phyloP scores from a whole-genome alignment of 1,284 basidiomycete species.

The Phellopilus nigrolimitatus region DNA sequence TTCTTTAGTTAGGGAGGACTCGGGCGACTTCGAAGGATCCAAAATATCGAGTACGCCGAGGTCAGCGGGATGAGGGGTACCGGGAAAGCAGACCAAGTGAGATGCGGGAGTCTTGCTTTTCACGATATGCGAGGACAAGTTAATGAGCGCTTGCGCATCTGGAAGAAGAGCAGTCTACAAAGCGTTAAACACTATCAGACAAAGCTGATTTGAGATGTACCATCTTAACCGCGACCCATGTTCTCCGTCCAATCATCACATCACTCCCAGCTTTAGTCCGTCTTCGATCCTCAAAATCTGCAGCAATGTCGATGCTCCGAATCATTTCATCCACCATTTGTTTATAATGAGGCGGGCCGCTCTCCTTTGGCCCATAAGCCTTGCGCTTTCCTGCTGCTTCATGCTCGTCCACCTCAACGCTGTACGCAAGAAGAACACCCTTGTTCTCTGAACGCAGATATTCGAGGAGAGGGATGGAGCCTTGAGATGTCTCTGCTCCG shows the following conservation, averaged over 20 bases:
- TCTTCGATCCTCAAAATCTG: slow-evolving; percentile 66
- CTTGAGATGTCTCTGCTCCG: slow-evolving; percentile 77
- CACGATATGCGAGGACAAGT: slow-evolving; percentile 51
- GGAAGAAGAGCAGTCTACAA: slow-evolving; percentile 58
- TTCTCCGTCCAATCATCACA: slow-evolving; percentile 42
- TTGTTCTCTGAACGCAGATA: slow-evolving; percentile 62
- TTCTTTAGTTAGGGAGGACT: slow-evolving; percentile 35
- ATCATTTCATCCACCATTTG: slow-evolving; percentile 69
- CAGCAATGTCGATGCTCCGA: slow-evolving; percentile 69
- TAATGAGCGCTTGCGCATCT: slow-evolving; percentile 48
- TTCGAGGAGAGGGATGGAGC: slow-evolving; percentile 61
- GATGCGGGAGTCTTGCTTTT: slow-evolving; percentile 31
- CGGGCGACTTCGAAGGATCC: slow-evolving; percentile 6
- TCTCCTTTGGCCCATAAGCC: slow-evolving; percentile 22
- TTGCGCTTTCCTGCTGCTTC: slow-evolving; percentile 36
- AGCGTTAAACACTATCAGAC: not conserved
- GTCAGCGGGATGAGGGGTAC: slow-evolving; percentile 47
- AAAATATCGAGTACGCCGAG: slow-evolving; percentile 39
- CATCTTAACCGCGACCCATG: slow-evolving; percentile 81
- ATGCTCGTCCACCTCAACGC: slow-evolving; percentile 74
- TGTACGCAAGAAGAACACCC: slow-evolving; percentile 81
- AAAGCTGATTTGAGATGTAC: slow-evolving; percentile 35
- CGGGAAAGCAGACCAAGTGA: slow-evolving; percentile 55
- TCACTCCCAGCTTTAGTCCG: slow-evolving; percentile 11
- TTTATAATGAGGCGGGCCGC: slow-evolving; percentile 43